A percentile compares a stretch with the other conserved stretches of the same genome.
Conservation (phyloP, 495 filamentous ascomycete genomes). For the Podospora pseudoanserina region DNA sequence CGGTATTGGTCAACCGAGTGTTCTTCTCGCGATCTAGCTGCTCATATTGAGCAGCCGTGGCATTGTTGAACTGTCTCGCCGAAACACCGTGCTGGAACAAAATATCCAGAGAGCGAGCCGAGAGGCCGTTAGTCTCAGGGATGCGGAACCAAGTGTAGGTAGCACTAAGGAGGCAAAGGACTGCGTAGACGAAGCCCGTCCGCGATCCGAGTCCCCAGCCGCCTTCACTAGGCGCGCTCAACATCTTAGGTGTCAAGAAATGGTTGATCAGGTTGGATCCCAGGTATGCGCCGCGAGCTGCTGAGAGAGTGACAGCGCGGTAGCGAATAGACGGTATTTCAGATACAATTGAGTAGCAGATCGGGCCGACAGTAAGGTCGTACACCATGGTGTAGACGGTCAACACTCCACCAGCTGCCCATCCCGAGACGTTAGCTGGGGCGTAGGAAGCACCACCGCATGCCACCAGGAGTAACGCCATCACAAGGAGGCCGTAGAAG, state of each 20-base stretch:
- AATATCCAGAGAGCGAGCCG: constrained; percentile 55
- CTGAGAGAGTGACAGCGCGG: constrained; percentile 52
- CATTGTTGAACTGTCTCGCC: constrained; percentile 44
- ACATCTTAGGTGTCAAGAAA: constrained; percentile 49
- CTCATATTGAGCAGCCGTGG: constrained; percentile 7
- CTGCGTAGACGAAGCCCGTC: constrained; percentile 56
- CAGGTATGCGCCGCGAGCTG: constrained; percentile 56
- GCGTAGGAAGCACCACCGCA: constrained; percentile 28
- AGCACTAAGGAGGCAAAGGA: constrained; percentile 43
- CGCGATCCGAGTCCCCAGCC: constrained; percentile 54
- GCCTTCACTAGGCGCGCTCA: constrained; percentile 35
- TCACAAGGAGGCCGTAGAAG: constrained; percentile 44
- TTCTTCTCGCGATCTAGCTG: neutral
- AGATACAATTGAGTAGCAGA: constrained; percentile 59
- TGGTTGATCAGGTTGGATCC: constrained; percentile 44
- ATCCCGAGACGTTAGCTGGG: constrained; percentile 30
- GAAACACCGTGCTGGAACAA: constrained; percentile 51
- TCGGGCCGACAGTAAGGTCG: constrained; percentile 56
- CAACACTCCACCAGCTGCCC: constrained; percentile 52
- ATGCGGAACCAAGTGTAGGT: constrained; percentile 41
- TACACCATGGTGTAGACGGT: constrained; percentile 49
- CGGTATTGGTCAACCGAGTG: neutral
- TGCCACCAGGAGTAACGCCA: constrained; percentile 40
- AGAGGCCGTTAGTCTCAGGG: constrained; percentile 46
- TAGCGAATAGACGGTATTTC: constrained; percentile 54